Percentiles rank a stretch among this genome's conserved stretches.
phyloP scores from a whole-genome alignment of 2,329 filamentous ascomycete species.

The Amylocarpus encephaloides region DNA sequence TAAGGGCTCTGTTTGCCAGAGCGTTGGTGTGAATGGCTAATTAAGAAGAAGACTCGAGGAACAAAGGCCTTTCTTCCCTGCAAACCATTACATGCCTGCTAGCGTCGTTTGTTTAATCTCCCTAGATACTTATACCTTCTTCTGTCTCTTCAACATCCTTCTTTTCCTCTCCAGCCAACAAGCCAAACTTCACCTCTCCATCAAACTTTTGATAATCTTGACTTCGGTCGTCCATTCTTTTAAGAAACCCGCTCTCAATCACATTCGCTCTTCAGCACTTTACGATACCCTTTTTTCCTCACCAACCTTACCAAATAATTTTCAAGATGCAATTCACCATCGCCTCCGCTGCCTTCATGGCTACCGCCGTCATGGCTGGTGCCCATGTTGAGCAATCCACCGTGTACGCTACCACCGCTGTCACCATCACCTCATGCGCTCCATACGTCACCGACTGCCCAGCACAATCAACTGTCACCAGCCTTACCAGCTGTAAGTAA shows the following conservation, averaged over 20 bases:
- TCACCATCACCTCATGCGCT: constrained; percentile 47
- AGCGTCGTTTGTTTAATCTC: constrained; percentile 13
- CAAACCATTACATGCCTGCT: background rate
- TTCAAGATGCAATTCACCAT: constrained; percentile 33
- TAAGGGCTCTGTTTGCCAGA: constrained; percentile 1
- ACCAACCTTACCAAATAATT: constrained; percentile 15
- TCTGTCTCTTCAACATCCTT: constrained; percentile 2
- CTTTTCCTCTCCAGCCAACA: constrained; percentile 21
- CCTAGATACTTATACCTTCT: constrained; percentile 18
- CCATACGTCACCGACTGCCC: constrained; percentile 42
- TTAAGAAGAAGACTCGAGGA: constrained; percentile 1
- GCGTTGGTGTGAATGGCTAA: constrained; percentile 4
- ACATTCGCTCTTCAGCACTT: constrained; percentile 20
- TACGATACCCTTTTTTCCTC: constrained; percentile 10
- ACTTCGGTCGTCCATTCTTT: constrained; percentile 32
- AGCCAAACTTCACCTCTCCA: constrained; percentile 21
- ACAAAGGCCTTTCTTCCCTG: constrained; percentile 4
- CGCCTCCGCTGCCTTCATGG: constrained; percentile 30
- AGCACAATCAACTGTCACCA: constrained; percentile 21
- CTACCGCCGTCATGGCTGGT: constrained; percentile 17
- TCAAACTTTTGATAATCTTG: constrained; percentile 20
- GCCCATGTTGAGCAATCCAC: constrained; percentile 23
- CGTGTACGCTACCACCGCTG: constrained; percentile 42
- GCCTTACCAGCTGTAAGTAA: constrained; percentile 15
- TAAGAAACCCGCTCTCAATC: constrained; percentile 15